Evolutionary conservation across 345 rosid genomes (phyloP), one percentile per base, ranked within the genome.

Genomic region (Lagerstroemia speciosa): DNA sequence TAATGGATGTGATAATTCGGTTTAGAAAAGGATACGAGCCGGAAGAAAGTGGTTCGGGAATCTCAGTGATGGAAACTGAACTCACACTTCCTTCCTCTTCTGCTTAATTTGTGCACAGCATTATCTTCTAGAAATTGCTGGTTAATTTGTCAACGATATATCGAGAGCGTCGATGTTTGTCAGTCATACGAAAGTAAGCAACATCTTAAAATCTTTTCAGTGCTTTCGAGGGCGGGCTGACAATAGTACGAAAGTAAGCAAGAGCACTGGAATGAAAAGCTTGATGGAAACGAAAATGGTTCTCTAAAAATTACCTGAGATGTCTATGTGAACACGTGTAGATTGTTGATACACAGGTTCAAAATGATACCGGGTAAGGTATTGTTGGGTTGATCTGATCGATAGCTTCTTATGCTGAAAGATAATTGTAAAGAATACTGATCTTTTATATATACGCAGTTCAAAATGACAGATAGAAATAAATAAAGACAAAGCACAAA

Each of bases 401-500:
- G 61, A 53, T 53, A 53, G 61, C 61, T 53, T 53, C 61, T 53
- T 30, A 53, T 24, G 61, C n/a, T 53, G 31, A 30, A 24, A 53
- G 61, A 53, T 53, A 53, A n/a, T 53, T 53, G n/a, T 53, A 5
- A 53, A 8, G 61, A 8, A 53, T n/a, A 8, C 24, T n/a, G 61
- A 30, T 53, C 22, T 20, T 24, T 7, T 34, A n/a, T n/a, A n/a
- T n/a, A n/a, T n/a, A n/a, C 32, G 32, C 6, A 34, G 62, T 57
- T 48, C 36, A 57, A 48, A 46, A 46, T 67, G 77, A 73, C 76
- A 75, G 76, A 78, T 69, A 67, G 61, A 67, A 65, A 66, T 70
- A 77, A 67, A 45, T 71, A 72, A 65, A 69, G 24, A 64, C 45
- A 69, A 76, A 15, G 78, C 48, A 82, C 81, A 80, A 81, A 73